phyloP scores from a whole-genome alignment of 305 asterid species.

The Fraxinus latifolia region DNA sequence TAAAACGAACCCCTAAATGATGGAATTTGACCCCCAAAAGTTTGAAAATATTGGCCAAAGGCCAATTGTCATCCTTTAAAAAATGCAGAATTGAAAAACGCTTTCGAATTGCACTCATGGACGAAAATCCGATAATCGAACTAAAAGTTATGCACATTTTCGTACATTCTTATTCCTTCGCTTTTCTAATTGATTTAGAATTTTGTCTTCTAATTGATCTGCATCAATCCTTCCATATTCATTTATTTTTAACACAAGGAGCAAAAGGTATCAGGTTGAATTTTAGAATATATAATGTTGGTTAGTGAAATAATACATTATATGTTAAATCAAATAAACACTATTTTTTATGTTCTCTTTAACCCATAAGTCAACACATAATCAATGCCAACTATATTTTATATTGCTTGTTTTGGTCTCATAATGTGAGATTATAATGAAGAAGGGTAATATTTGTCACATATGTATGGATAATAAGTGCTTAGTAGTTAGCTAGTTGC shows the following conservation, averaged over 20 bases:
- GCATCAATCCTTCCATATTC: background rate
- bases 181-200: too few species aligned
- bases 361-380: background rate
- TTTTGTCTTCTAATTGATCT: too few species aligned
- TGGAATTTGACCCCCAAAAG: too few species aligned
- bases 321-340: background rate
- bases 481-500: background rate
- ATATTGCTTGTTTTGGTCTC: background rate
- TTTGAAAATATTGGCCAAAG: too few species aligned
- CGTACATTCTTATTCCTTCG: too few species aligned
- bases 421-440: background rate
- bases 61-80: too few species aligned
- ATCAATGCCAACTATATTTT: background rate
- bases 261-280: background rate
- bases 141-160: too few species aligned
- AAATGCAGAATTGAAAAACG: too few species aligned
- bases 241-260: background rate
- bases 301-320: background rate
- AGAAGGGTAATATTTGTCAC: background rate
- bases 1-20: too few species aligned
- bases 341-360: background rate
- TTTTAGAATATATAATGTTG: background rate
- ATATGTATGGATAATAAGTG: background rate
- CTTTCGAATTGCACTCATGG: too few species aligned
- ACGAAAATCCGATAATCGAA: too few species aligned